A percentile compares a stretch with the other conserved stretches of the same genome.
Evolutionary conservation across 306 rosid species (phyloP).

Genomic region (Malus sieversii): DNA sequence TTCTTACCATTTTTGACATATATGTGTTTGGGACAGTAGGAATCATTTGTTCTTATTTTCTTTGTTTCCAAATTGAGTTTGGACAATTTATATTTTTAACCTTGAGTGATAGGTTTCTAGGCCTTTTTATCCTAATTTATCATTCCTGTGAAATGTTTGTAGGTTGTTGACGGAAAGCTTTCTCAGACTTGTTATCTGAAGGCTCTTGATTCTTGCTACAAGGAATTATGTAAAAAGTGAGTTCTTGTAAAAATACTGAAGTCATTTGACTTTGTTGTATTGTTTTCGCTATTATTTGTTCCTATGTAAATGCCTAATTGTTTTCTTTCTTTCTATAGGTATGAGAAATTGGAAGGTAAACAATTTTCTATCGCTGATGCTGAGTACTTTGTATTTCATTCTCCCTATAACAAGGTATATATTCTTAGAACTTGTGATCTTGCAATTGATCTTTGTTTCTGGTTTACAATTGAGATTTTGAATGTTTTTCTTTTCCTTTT

Average conservation of each 20-base stretch:
- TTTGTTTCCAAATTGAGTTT: background rate
- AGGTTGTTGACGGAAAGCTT: slow-evolving; percentile 98
- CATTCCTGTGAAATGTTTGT: slow-evolving; percentile 17
- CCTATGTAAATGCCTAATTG: slow-evolving; percentile 9
- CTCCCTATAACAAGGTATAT: slow-evolving; percentile 95
- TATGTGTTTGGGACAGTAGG: background rate
- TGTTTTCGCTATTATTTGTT: background rate
- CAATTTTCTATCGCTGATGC: slow-evolving; percentile 73
- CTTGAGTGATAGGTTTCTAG: background rate
- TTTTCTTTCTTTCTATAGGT: slow-evolving; percentile 44
- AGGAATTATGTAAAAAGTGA: slow-evolving; percentile 64
- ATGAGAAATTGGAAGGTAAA: slow-evolving; percentile 70
- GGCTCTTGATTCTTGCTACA: slow-evolving; percentile 94
- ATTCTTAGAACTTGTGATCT: slow-evolving; percentile 2
- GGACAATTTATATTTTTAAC: background rate
- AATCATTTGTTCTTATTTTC: background rate
- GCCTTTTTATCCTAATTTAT: background rate
- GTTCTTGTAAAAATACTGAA: slow-evolving; percentile 13
- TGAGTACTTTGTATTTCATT: slow-evolving; percentile 75
- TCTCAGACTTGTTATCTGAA: slow-evolving; percentile 94
- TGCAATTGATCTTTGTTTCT: background rate
- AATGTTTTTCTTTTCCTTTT: slow-evolving; percentile 2
- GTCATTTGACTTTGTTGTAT: background rate
- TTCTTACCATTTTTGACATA: background rate
- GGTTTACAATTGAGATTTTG: background rate